These are phyloP conservation scores for Hygrocybe coccinea DNA, from an alignment of 768 basidiomycete genomes.

Conservation along the genomic window DNA sequence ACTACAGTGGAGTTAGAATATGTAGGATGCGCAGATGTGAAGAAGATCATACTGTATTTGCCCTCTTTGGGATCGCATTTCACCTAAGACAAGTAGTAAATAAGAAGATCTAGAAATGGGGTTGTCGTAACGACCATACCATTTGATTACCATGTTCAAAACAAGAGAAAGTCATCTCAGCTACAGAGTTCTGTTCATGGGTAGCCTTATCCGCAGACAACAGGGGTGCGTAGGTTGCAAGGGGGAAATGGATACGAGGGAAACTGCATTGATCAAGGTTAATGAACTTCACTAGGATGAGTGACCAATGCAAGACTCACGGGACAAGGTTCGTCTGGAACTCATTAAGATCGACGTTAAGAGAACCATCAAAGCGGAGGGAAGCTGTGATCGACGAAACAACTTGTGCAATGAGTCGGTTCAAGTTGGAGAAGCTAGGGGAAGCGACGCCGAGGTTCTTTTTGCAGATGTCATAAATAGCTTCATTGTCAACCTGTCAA, in stretches of 20 bases:
- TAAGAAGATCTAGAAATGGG: not conserved
- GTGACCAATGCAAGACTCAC: slow-evolving; percentile 43
- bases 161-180: slow-evolving; percentile 98
- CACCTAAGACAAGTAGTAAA: slow-evolving; percentile 24
- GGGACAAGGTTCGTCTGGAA: slow-evolving; percentile 99
- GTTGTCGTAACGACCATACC: slow-evolving; percentile 39
- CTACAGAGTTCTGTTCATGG: slow-evolving; percentile 95
- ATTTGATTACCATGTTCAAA: slow-evolving; percentile 97
- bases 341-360: slow-evolving; percentile 96
- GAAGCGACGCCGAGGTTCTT: slow-evolving; percentile 79
- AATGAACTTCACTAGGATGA: slow-evolving; percentile 8
- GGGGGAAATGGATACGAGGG: slow-evolving; percentile 98
- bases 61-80: slow-evolving; percentile 94
- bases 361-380: slow-evolving; percentile 91
- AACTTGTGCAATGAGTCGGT: slow-evolving; percentile 95
- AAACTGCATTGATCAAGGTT: slow-evolving; percentile 48
- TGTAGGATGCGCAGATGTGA: not conserved
- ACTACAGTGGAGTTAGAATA: slow-evolving; percentile 40
- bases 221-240: slow-evolving; percentile 93
- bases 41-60: slow-evolving; percentile 75
- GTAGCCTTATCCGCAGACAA: slow-evolving; percentile 92
- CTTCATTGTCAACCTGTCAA: slow-evolving; percentile 90
- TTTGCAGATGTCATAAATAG: slow-evolving; percentile 99
- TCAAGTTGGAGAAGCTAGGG: slow-evolving; percentile 91
- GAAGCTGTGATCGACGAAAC: slow-evolving; percentile 98